Base-by-base conservation (phyloP, 2,329 filamentous ascomycete species). In the Cryoendolithus antarcticus region DNA sequence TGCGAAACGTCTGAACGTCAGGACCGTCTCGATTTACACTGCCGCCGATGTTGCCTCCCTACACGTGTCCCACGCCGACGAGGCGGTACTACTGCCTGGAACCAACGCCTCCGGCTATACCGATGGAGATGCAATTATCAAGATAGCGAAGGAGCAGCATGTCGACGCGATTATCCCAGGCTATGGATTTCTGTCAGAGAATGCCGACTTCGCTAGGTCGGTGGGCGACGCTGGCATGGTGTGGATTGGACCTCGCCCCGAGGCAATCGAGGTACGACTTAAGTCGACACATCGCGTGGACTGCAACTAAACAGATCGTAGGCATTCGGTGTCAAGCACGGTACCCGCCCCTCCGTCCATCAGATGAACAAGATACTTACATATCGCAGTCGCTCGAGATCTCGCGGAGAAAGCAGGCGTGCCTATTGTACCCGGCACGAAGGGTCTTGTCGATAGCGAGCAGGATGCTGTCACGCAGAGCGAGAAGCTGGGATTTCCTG, bases 151-250 rank as follows among this genome's bases (percentile, higher is more conserved):
- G 32, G 53, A 62, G 3, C 59, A 65, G 9, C 51, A 59, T 2
- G 71, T 59, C 2, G 67, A 80, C 44, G 75, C 74, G 3, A 66
- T 82, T 10, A 75, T 78, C 36, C 77, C 77, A 0, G 77, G 78
- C 2, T 82, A 82, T 58, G 78, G 78, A 0, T 81, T 80, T 43
- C 57, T 82, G 1, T 72, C 71, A 0, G 77, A 82, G 42, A 77
- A 80, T 50, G 66, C 72, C 4, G 64, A 71, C 4, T 81, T 82
- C 51, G 76, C 77, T 0, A 54, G 62, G 13, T 58, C 62, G 0
- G 70, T 77, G 1, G 54, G 62, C 13, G 59, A 66, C 6, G 69
- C 69, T 1, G 77, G 74, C 0, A 62, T 82, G 43, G 61, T 63
- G 2, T 82, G 74, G 62, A 65, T 74, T 9, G 77, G 78, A 0